A percentile compares a stretch with the other conserved stretches of the same genome.
phyloP scores from a whole-genome alignment of 257 asterid species.

The Orobanche coerulescens region DNA sequence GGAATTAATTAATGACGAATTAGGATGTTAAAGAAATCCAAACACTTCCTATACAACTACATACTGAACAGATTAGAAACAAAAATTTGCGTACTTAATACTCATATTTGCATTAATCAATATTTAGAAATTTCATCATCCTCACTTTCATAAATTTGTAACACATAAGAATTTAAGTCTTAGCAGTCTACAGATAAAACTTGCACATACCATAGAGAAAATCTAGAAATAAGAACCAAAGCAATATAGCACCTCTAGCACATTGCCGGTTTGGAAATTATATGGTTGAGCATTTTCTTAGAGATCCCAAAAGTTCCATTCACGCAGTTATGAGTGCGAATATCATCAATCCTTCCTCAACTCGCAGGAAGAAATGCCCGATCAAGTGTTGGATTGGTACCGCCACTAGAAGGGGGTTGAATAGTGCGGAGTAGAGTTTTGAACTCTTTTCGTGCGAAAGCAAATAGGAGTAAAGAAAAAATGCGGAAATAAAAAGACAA shows the following conservation, averaged over 20 bases:
- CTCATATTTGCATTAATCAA: background rate
- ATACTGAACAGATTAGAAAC: background rate
- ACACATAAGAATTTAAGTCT: background rate
- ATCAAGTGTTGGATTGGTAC: conserved; percentile 1
- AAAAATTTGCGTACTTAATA: background rate
- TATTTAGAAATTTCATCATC: background rate
- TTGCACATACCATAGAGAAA: background rate
- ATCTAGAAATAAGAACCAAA: background rate
- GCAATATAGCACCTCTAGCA: conserved; percentile 1
- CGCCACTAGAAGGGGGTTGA: too few species aligned
- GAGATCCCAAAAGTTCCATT: background rate
- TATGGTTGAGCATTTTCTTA: background rate
- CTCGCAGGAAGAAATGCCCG: background rate
- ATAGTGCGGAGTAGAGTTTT: too few species aligned
- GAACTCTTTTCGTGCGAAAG: too few species aligned
- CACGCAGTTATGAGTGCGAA: background rate
- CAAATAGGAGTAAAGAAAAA: too few species aligned
- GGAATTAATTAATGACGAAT: background rate
- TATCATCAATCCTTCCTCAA: background rate
- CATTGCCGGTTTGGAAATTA: background rate
- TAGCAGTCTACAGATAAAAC: background rate
- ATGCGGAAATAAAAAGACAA: too few species aligned
- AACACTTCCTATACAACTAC: background rate
- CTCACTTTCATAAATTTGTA: background rate
- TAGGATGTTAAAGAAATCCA: conserved; percentile 4